A percentile compares a stretch with the other conserved stretches of the same genome.
Conservation (phyloP, 805 yeast genomes). For the Blastobotrys mokoenaii region DNA sequence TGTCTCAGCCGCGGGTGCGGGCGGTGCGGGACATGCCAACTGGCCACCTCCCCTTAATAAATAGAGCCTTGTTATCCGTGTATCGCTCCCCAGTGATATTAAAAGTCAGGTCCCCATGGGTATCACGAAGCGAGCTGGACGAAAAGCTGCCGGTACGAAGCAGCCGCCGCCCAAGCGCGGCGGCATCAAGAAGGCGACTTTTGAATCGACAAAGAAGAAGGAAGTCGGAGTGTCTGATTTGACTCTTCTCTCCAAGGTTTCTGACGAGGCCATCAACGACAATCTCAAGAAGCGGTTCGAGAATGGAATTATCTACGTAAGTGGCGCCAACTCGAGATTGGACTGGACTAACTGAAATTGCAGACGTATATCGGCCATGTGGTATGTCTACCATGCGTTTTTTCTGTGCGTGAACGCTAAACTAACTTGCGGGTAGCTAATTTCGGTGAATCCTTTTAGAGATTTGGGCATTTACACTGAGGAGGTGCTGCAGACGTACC, state of each 20-base stretch:
- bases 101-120: conserved; percentile 42
- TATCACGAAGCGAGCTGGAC: conserved; percentile 63
- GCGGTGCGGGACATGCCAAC: neutral
- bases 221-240: conserved; percentile 98
- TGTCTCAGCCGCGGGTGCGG: neutral
- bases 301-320: conserved; percentile 69
- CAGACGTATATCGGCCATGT: conserved; percentile 32
- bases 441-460: conserved; percentile 92
- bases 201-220: conserved; percentile 78
- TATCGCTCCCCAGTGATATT: neutral
- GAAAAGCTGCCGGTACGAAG: conserved; percentile 49
- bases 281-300: conserved; percentile 82
- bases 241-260: conserved; percentile 77
- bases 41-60: neutral
- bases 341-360: neutral
- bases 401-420: no score
- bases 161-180: conserved; percentile 25
- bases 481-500: conserved; percentile 62
- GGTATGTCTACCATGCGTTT: conserved; percentile 24
- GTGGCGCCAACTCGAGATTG: conserved; percentile 3
- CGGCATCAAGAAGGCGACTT: conserved; percentile 78
- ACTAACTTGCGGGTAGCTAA: conserved; percentile 40
- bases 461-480: conserved; percentile 94
- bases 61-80: neutral
- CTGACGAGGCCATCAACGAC: conserved; percentile 88